A percentile compares a stretch with the other conserved stretches of the same genome.
Conservation (phyloP, 2,329 filamentous ascomycete genomes). For the Paecilomyces variotii region DNA sequence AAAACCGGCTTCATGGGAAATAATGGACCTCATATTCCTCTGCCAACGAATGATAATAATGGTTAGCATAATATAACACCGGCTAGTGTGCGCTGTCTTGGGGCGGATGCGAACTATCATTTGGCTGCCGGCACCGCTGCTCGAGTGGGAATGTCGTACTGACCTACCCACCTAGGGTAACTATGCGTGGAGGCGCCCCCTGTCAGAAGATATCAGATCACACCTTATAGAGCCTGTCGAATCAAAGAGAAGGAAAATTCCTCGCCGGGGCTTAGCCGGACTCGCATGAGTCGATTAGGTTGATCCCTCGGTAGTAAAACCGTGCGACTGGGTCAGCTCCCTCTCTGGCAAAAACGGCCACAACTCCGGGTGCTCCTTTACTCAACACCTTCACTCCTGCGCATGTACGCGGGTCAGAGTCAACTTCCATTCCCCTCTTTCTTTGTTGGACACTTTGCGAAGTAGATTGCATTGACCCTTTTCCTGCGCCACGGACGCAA, state of each 20-base stretch:
- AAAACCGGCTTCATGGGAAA: neutral
- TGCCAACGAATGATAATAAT: neutral
- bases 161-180: neutral
- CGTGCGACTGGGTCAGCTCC: neutral
- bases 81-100: neutral
- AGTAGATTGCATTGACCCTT: neutral
- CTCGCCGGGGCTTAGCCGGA: neutral
- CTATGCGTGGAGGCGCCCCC: neutral
- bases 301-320: neutral
- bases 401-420: neutral
- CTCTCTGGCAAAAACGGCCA: neutral
- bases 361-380: neutral
- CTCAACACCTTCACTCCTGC: neutral
- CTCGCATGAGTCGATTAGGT: neutral
- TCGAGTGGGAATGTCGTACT: neutral
- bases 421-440: neutral
- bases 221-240: neutral
- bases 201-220: neutral
- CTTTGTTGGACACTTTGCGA: neutral
- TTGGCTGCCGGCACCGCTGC: neutral
- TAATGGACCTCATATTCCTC: neutral
- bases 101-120: neutral
- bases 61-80: neutral
- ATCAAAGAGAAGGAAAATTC: neutral
- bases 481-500: neutral